Evolutionary conservation across 2,329 filamentous ascomycete genomes (phyloP).

Genomic region (Iodosphaeria phyllophila): DNA sequence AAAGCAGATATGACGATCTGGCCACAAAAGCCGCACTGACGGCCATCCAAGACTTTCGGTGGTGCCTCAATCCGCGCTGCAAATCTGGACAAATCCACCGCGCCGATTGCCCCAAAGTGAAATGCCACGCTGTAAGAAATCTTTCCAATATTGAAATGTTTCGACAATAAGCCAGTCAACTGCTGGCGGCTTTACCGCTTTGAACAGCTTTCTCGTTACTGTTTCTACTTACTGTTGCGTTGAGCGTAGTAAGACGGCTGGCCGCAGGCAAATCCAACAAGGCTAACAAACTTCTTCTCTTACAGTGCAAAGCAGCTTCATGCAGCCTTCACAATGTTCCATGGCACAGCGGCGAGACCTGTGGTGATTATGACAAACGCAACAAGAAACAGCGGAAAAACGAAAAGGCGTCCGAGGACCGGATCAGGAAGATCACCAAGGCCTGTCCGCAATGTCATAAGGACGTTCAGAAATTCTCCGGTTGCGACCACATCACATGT

Average conservation of each 20-base stretch:
- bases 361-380: constrained; percentile 17
- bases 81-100: constrained; percentile 18
- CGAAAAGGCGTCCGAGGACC: constrained; percentile 15
- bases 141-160: too few species aligned
- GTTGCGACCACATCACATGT: constrained; percentile 24
- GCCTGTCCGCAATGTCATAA: constrained; percentile 17
- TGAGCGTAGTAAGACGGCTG: too few species aligned
- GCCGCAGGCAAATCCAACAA: too few species aligned
- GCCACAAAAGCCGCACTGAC: constrained; percentile 13
- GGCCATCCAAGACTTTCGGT: constrained; percentile 14
- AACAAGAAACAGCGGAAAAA: constrained; percentile 10
- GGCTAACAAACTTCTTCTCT: too few species aligned
- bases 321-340: constrained; percentile 17
- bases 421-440: constrained; percentile 14
- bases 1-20: constrained; percentile 14
- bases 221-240: too few species aligned
- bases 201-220: too few species aligned
- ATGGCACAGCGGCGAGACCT: constrained; percentile 19
- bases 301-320: constrained; percentile 13
- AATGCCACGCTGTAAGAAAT: constrained; percentile 13
- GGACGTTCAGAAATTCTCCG: constrained; percentile 15
- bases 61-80: constrained; percentile 18
- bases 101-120: constrained; percentile 12
- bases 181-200: too few species aligned
- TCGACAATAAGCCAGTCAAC: too few species aligned